Conservation (phyloP, 306 rosid genomes). For the Amphicarpaea edgeworthii region DNA sequence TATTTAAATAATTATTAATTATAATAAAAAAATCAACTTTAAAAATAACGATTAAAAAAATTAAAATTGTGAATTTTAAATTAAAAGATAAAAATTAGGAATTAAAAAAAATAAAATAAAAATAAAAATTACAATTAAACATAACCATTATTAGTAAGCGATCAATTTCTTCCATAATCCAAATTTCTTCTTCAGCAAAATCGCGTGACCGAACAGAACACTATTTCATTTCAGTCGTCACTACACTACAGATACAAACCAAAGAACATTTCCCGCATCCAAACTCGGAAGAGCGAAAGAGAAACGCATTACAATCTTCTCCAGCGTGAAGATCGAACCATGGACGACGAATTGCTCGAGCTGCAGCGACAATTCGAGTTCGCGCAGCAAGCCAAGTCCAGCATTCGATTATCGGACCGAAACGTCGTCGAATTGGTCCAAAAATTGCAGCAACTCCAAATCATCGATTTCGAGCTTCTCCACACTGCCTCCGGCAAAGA, state of each 20-base stretch:
- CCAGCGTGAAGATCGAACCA: constrained; percentile 52
- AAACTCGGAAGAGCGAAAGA: constrained; percentile 19
- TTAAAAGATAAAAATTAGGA: too few relatives aligned
- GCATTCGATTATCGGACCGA: constrained; percentile 91
- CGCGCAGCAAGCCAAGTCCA: constrained; percentile 95
- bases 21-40: too few relatives aligned
- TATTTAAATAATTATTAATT: too few relatives aligned
- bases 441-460: constrained; percentile 87
- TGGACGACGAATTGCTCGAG: constrained; percentile 96
- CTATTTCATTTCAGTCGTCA: constrained; percentile 3
- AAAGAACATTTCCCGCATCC: constrained; percentile 25
- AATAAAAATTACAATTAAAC: too few relatives aligned
- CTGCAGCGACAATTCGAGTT: constrained; percentile 93
- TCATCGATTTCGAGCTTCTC: constrained; percentile 95
- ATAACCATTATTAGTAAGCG: too few relatives aligned
- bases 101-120: too few relatives aligned
- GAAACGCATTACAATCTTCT: constrained; percentile 15
- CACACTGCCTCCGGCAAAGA: constrained; percentile 97
- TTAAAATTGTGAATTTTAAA: too few relatives aligned
- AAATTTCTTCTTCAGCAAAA: constrained; percentile 1
- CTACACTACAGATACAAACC: background rate
- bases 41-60: too few relatives aligned
- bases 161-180: background rate
- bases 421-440: constrained; percentile 97
- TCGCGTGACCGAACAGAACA: background rate